These are phyloP conservation scores for Nothophaeocryptopus gaeumannii DNA, from an alignment of 2,329 filamentous ascomycete genomes.

Conservation along the genomic window DNA sequence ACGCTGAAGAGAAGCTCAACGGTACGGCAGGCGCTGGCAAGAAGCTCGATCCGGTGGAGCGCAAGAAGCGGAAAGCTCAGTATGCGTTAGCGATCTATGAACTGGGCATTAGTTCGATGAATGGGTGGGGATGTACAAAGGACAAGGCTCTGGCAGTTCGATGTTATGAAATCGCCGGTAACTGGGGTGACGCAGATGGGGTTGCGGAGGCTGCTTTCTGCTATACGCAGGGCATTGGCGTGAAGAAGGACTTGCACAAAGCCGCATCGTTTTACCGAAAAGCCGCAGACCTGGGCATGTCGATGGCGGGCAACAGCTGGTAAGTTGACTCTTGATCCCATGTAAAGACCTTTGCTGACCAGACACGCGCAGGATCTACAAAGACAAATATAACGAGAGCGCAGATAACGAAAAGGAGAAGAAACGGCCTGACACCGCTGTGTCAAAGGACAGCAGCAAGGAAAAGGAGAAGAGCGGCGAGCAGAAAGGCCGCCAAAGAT, in stretches of 20 bases:
- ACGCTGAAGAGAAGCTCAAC: slow-evolving; percentile 35
- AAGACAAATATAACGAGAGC: slow-evolving; percentile 77
- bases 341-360: background rate
- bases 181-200: slow-evolving; percentile 93
- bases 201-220: slow-evolving; percentile 93
- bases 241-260: slow-evolving; percentile 94
- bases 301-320: slow-evolving; percentile 98
- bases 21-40: slow-evolving; percentile 11
- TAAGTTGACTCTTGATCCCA: slow-evolving; percentile 49
- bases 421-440: slow-evolving; percentile 20
- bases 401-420: slow-evolving; percentile 12
- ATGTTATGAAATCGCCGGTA: slow-evolving; percentile 94
- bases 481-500: slow-evolving; percentile 7
- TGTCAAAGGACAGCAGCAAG: slow-evolving; percentile 9
- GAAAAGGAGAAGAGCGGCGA: background rate
- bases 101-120: slow-evolving; percentile 93
- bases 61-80: slow-evolving; percentile 82
- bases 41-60: slow-evolving; percentile 50
- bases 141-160: slow-evolving; percentile 83
- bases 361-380: slow-evolving; percentile 75
- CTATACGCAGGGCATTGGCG: slow-evolving; percentile 88
- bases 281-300: slow-evolving; percentile 91
- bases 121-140: slow-evolving; percentile 95
- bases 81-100: slow-evolving; percentile 96
- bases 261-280: slow-evolving; percentile 85